Percentiles rank a stretch among this genome's conserved stretches.
phyloP scores from a whole-genome alignment of 371 early-diverging fungal genomes.

The Haplosporangium sp. region DNA sequence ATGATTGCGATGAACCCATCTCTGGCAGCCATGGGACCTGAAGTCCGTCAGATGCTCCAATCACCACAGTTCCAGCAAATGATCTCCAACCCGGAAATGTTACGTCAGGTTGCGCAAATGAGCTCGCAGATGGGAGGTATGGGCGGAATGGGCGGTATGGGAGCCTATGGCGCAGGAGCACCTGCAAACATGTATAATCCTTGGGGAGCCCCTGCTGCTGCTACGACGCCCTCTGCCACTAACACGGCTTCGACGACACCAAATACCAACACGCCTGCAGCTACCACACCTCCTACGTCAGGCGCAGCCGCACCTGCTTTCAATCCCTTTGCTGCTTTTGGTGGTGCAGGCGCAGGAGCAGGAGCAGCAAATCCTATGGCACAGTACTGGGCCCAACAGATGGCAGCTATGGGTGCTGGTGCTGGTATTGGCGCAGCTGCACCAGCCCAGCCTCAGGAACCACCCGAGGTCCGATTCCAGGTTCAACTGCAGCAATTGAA shows the following conservation, averaged over 20 bases:
- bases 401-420: constrained; percentile 50
- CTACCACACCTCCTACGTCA: constrained; percentile 26
- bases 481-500: constrained; percentile 92
- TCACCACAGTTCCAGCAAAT: constrained; percentile 87
- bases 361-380: constrained; percentile 56
- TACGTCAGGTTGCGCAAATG: constrained; percentile 85
- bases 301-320: constrained; percentile 55
- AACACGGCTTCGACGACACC: constrained; percentile 30
- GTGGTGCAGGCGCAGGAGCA: constrained; percentile 46
- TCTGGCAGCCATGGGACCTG: constrained; percentile 85
- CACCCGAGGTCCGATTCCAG: constrained; percentile 92
- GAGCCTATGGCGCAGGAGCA: constrained; percentile 44
- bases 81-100: constrained; percentile 85
- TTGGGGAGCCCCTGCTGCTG: constrained; percentile 48
- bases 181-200: constrained; percentile 58
- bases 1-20: constrained; percentile 88
- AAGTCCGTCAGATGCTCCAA: constrained; percentile 83
- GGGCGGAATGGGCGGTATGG: constrained; percentile 57
- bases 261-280: constrained; percentile 39
- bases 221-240: constrained; percentile 19
- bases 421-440: constrained; percentile 56
- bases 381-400: constrained; percentile 56
- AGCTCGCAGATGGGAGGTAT: constrained; percentile 70
- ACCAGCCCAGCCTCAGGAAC: constrained; percentile 62
- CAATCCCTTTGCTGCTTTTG: constrained; percentile 77